These are phyloP conservation scores for Aspergillus flavus DNA, from an alignment of 2,329 filamentous ascomycete genomes.

Conservation along the genomic window DNA sequence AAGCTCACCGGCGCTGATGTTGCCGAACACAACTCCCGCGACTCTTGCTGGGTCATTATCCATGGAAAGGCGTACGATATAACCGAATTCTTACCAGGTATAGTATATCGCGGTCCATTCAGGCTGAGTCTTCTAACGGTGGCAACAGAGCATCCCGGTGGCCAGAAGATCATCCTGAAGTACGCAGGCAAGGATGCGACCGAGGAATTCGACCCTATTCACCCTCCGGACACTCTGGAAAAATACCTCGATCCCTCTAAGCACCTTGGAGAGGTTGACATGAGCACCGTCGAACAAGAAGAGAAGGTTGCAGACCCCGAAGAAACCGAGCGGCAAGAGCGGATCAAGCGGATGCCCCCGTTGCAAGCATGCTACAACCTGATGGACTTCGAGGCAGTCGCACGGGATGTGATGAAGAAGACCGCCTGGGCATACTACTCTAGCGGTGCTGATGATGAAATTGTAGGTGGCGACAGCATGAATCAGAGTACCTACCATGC, in stretches of 20 bases:
- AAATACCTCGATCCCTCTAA: constrained; percentile 81
- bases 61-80: constrained; percentile 89
- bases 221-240: constrained; percentile 82
- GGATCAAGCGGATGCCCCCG: constrained; percentile 73
- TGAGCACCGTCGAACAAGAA: constrained; percentile 72
- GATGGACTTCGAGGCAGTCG: constrained; percentile 94
- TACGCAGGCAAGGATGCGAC: constrained; percentile 95
- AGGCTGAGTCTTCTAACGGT: constrained; percentile 1
- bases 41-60: constrained; percentile 91
- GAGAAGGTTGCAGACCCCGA: constrained; percentile 69
- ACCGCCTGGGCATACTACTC: constrained; percentile 98
- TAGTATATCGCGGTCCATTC: not conserved
- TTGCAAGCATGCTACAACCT: constrained; percentile 90
- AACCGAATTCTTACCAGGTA: constrained; percentile 80
- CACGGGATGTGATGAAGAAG: constrained; percentile 89
- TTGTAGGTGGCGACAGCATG: constrained; percentile 54
- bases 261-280: constrained; percentile 87
- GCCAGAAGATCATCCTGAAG: constrained; percentile 90
- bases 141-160: constrained; percentile 76
- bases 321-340: constrained; percentile 73
- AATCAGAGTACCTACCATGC: not conserved
- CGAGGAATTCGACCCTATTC: constrained; percentile 86
- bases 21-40: constrained; percentile 74
- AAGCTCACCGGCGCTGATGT: constrained; percentile 59
- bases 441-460: constrained; percentile 86